Conservation (phyloP, 345 rosid genomes). For the Rhizophora mangle region DNA sequence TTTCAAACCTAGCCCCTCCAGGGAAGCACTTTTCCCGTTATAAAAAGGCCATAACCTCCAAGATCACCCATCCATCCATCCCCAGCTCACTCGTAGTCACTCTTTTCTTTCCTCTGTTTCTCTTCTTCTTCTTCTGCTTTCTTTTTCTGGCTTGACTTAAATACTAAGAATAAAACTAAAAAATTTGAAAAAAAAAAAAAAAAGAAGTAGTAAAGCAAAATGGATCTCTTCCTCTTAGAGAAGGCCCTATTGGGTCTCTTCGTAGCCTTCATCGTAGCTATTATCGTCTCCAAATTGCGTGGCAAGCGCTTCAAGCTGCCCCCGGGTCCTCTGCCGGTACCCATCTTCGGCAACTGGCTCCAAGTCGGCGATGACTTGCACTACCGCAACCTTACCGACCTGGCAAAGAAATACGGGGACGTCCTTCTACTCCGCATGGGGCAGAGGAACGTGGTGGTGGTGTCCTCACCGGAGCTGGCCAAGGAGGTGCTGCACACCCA, state of each 20-base stretch:
- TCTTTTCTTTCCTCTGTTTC: no score
- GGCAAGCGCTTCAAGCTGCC: slow-evolving; percentile 86
- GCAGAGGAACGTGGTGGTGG: slow-evolving; percentile 79
- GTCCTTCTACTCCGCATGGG: slow-evolving; percentile 83
- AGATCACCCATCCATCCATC: no score
- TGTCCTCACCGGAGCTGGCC: slow-evolving; percentile 81
- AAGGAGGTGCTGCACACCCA: slow-evolving; percentile 93
- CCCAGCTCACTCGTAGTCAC: no score
- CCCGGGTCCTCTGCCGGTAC: slow-evolving; percentile 86
- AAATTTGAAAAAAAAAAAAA: no score
- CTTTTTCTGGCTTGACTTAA: neutral
- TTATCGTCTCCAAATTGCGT: slow-evolving; percentile 68
- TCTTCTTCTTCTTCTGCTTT: neutral
- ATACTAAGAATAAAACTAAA: no score
- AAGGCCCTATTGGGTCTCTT: slow-evolving; percentile 75
- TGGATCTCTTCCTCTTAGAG: slow-evolving; percentile 86
- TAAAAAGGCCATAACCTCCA: no score
- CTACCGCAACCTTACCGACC: slow-evolving; percentile 81
- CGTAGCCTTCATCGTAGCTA: slow-evolving; percentile 58
- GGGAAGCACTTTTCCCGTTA: no score
- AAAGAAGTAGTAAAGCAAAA: neutral
- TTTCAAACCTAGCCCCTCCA: no score
- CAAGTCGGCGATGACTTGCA: slow-evolving; percentile 96
- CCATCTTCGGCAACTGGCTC: slow-evolving; percentile 97
- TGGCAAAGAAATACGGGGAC: slow-evolving; percentile 70